phyloP scores from a whole-genome alignment of 805 yeast genomes.

The Teunomyces stri region DNA sequence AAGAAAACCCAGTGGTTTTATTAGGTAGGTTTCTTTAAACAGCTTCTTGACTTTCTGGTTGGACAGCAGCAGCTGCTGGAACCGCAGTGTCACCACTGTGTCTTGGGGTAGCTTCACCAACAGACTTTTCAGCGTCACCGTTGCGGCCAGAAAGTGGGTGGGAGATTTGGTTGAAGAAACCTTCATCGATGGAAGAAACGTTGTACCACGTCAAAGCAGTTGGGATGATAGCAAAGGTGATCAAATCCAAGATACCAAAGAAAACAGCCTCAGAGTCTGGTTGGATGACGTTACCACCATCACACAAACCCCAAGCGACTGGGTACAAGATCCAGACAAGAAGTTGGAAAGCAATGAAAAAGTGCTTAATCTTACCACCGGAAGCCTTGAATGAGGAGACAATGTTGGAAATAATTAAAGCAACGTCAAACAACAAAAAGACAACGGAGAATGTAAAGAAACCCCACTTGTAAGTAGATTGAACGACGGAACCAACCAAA shows the following conservation, averaged over 20 bases:
- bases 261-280: slow-evolving; percentile 59
- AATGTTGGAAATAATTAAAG: slow-evolving; percentile 22
- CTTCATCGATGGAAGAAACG: slow-evolving; percentile 24
- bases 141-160: slow-evolving; percentile 6
- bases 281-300: slow-evolving; percentile 61
- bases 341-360: slow-evolving; percentile 28
- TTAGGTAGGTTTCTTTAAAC: neutral
- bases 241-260: slow-evolving; percentile 56
- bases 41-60: slow-evolving; percentile 1
- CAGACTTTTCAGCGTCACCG: slow-evolving; percentile 18
- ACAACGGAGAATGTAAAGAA: slow-evolving; percentile 55
- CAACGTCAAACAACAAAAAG: slow-evolving; percentile 41
- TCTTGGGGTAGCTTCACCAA: slow-evolving; percentile 33
- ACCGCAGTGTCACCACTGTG: slow-evolving; percentile 46
- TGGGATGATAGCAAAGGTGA: slow-evolving; percentile 44
- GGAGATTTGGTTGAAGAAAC: slow-evolving; percentile 20
- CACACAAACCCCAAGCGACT: slow-evolving; percentile 51
- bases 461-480: slow-evolving; percentile 66
- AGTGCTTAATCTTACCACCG: slow-evolving; percentile 5
- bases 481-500: slow-evolving; percentile 55
- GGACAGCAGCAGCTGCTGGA: slow-evolving; percentile 13
- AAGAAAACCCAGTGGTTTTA: neutral
- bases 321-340: slow-evolving; percentile 50
- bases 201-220: slow-evolving; percentile 30
- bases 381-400: slow-evolving; percentile 7